A percentile compares a stretch with the other conserved stretches of the same genome.
phyloP scores from a whole-genome alignment of 106 monocot genomes.

The Xerophyta viscosa region DNA sequence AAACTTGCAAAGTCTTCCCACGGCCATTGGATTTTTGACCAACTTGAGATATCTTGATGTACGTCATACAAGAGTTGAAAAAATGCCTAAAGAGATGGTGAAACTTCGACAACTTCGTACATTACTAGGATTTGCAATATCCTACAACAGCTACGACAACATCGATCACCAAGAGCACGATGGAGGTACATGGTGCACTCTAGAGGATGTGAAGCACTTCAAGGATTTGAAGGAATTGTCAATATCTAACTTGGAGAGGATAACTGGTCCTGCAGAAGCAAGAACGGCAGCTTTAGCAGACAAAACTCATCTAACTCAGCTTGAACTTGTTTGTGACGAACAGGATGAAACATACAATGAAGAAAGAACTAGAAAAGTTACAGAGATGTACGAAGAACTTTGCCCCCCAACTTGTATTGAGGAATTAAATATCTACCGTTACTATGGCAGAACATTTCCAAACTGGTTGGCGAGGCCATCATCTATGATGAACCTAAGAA shows the following conservation, averaged over 20 bases:
- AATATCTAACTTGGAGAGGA: constrained; percentile 9
- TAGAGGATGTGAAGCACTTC: constrained; percentile 13
- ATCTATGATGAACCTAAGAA: background rate
- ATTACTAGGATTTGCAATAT: constrained; percentile 4
- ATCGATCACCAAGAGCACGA: background rate
- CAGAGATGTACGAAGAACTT: constrained; percentile 18
- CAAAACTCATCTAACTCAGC: background rate
- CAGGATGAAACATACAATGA: background rate
- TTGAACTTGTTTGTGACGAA: background rate
- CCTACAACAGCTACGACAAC: background rate
- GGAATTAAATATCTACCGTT: background rate
- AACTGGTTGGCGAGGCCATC: constrained; percentile 6
- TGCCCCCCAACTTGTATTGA: constrained; percentile 12
- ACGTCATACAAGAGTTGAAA: background rate
- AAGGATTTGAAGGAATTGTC: background rate
- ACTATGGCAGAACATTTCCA: constrained; percentile 13
- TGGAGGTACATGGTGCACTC: background rate
- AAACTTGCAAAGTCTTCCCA: constrained; percentile 1
- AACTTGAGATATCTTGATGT: constrained; percentile 6
- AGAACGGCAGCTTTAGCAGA: background rate
- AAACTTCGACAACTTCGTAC: background rate
- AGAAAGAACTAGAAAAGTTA: background rate
- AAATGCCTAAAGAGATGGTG: constrained; percentile 13
- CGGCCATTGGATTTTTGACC: background rate
- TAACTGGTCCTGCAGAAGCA: background rate